These are phyloP conservation scores for Penicillium cinerascens DNA, from an alignment of 495 filamentous ascomycete genomes.

Conservation along the genomic window DNA sequence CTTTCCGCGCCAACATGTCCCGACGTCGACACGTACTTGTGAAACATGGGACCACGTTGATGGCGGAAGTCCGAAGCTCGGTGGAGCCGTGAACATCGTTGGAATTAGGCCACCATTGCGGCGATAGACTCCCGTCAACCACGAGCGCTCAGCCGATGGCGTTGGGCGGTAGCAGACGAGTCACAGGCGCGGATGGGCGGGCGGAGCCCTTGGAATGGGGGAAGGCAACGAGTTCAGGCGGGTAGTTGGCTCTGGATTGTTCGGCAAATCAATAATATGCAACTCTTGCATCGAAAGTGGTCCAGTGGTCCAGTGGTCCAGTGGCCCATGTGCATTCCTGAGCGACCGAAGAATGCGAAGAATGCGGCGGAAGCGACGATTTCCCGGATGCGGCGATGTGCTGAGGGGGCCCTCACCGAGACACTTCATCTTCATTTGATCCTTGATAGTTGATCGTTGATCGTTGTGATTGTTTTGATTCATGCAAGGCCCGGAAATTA, in stretches of 20 bases:
- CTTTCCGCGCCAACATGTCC: slow-evolving; percentile 9
- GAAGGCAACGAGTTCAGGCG: slow-evolving; percentile 12
- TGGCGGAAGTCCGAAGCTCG: slow-evolving; percentile 13
- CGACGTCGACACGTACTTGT: slow-evolving; percentile 10
- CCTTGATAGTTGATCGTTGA: not conserved
- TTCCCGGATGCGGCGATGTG: slow-evolving; percentile 8
- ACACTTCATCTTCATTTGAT: not conserved
- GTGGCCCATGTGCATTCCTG: slow-evolving; percentile 14
- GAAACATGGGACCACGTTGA: slow-evolving; percentile 21
- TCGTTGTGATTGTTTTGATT: not conserved
- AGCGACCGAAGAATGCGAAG: slow-evolving; percentile 10
- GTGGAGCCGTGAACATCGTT: slow-evolving; percentile 13
- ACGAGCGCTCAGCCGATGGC: not conserved
- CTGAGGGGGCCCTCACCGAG: not conserved
- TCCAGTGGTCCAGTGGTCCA: not conserved
- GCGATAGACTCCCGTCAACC: slow-evolving; percentile 5
- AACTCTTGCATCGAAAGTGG: slow-evolving; percentile 14
- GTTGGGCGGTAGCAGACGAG: slow-evolving; percentile 1
- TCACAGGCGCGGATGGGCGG: slow-evolving; percentile 1
- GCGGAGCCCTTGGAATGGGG: slow-evolving; percentile 8
- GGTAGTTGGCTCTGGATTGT: not conserved
- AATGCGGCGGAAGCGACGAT: not conserved
- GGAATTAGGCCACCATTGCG: not conserved
- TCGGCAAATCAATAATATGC: not conserved
- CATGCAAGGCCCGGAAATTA: not conserved